Evolutionary conservation across 495 filamentous ascomycete species (phyloP).

Genomic region (Aspergillus bertholletiae): DNA sequence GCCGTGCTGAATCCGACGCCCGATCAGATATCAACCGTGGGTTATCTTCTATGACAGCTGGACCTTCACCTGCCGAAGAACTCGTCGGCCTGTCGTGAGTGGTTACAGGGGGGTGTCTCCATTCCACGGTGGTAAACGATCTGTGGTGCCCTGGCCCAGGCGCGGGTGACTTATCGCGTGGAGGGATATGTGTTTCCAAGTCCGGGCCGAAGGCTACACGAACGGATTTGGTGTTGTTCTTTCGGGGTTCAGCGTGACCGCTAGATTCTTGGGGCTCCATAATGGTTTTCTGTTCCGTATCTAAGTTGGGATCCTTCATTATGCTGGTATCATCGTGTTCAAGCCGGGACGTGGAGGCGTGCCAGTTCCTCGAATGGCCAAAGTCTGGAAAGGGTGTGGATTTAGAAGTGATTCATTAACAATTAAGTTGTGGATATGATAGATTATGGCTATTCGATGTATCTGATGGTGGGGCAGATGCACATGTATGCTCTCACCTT

Average conservation of each 20-base stretch:
- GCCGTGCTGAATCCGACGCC: slow-evolving; percentile 31
- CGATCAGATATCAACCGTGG: slow-evolving; percentile 28
- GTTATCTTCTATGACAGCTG: slow-evolving; percentile 17
- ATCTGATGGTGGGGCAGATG: slow-evolving; percentile 3
- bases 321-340: slow-evolving; percentile 37
- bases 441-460: neutral
- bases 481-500: slow-evolving; percentile 11
- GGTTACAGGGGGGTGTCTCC: slow-evolving; percentile 21
- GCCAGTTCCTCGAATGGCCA: slow-evolving; percentile 7
- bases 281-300: slow-evolving; percentile 34
- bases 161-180: slow-evolving; percentile 39
- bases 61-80: slow-evolving; percentile 32
- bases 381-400: slow-evolving; percentile 7
- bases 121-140: slow-evolving; percentile 37
- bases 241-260: slow-evolving; percentile 32
- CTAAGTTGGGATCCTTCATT: slow-evolving; percentile 40
- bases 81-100: slow-evolving; percentile 29
- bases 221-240: slow-evolving; percentile 32
- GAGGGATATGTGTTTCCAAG: slow-evolving; percentile 39
- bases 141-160: slow-evolving; percentile 36
- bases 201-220: slow-evolving; percentile 46
- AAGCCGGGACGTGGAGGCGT: slow-evolving; percentile 6
- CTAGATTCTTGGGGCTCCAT: slow-evolving; percentile 25
- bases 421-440: neutral
- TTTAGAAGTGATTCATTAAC: neutral